Evolutionary conservation across 1,139 yeast species (phyloP), one percentile per base, ranked within the genome.

Genomic region (Wickerhamiella infanticola): DNA sequence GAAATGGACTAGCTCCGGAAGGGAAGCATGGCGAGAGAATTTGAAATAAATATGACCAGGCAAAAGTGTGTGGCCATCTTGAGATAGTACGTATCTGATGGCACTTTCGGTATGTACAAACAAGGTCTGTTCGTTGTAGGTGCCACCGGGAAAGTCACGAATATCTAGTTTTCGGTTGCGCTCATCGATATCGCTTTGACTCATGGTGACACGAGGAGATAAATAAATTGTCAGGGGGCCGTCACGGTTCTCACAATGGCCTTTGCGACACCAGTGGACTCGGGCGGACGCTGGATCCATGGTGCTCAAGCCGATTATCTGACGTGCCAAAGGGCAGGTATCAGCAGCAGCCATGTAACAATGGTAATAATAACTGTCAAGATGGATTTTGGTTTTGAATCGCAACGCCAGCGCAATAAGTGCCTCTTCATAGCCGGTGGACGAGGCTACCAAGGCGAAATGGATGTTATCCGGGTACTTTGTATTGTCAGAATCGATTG

Each of bases 1-100:
- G 9, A 77, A 64, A 2, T 63, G 51, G n/a, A 61, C 49, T 7
- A 68, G 59, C 53, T 76, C 81, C 2, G 64, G 50, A 48, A 64
- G 72, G 0, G 79, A 73, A 1, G 80, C 73, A 51, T 77, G 81
- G 31, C 81, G 58, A 1, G 80, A 74, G 55, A 70, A 75, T 27
- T 69, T 58, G 37, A 70, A 63, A 46, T 62, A 61, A 0, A 74
- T 48, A 8, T 64, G 66, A 7, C 59, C 61, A 0, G 76, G 75
- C 5, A 74, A 61, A 4, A 73, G 53, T 23, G 61, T 63, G 0
- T 54, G 49, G 0, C 62, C 56, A 3, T 60, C 61, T 9, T 49
- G 46, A 0, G 38, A 43, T 9, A 42, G 39, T 7, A 48, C 35
- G 24, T 45, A 47, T 5, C 47, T 42, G 7, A 45, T 43, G 4